Evolutionary conservation across 345 rosid genomes (phyloP).

Genomic region (Salix caprea): DNA sequence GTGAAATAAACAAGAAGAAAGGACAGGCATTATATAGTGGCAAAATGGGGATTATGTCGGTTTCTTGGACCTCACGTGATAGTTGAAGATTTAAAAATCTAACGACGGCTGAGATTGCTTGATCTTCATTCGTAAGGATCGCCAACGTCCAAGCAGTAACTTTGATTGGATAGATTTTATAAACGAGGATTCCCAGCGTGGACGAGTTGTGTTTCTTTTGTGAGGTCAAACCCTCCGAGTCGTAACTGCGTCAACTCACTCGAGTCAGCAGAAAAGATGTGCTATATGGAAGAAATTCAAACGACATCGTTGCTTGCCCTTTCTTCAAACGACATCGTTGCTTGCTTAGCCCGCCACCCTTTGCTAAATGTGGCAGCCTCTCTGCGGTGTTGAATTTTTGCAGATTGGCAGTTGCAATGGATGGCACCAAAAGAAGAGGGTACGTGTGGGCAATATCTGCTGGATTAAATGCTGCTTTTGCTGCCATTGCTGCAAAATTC

Average conservation of each 20-base stretch:
- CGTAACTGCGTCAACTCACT: background rate
- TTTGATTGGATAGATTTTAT: background rate
- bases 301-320: background rate
- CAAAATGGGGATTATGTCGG: background rate
- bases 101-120: background rate
- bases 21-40: background rate
- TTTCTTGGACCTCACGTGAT: no score
- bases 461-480: slow-evolving; percentile 70
- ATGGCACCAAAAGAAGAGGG: slow-evolving; percentile 35
- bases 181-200: slow-evolving; percentile 6
- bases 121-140: background rate
- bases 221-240: background rate
- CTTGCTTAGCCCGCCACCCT: background rate
- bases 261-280: background rate
- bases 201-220: slow-evolving; percentile 5
- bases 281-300: background rate
- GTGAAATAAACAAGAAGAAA: background rate
- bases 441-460: slow-evolving; percentile 68
- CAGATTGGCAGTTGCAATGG: slow-evolving; percentile 10
- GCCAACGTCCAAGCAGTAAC: background rate
- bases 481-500: slow-evolving; percentile 77
- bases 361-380: background rate
- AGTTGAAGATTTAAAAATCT: background rate
- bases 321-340: background rate
- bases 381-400: background rate